A percentile compares a stretch with the other conserved stretches of the same genome.
Conservation (phyloP, 768 basidiomycete species). For the Tricholoma hemisulphureum region DNA sequence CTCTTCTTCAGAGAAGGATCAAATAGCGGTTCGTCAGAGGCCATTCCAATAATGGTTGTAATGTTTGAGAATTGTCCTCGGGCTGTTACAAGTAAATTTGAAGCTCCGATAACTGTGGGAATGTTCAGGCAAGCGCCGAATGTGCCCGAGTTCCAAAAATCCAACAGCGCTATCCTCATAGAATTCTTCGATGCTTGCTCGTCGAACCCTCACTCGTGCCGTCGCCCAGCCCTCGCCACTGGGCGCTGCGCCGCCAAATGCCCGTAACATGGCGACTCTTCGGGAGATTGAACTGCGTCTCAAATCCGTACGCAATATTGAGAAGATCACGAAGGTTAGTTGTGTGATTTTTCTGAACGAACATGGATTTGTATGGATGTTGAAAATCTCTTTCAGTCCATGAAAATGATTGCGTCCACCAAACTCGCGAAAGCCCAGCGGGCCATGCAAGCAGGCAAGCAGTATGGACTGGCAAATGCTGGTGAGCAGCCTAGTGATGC, state of each 20-base stretch:
- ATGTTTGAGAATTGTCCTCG: not conserved
- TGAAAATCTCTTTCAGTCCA: constrained; percentile 54
- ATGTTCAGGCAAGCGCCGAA: constrained; percentile 36
- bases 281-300: constrained; percentile 95
- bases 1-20: constrained; percentile 83
- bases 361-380: constrained; percentile 6
- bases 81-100: constrained; percentile 2
- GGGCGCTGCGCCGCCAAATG: constrained; percentile 46
- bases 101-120: constrained; percentile 34
- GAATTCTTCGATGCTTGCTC: constrained; percentile 44
- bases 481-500: constrained; percentile 49
- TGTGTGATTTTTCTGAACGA: constrained; percentile 12
- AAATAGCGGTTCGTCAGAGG: constrained; percentile 74
- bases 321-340: constrained; percentile 98
- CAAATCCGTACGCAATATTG: constrained; percentile 96
- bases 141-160: constrained; percentile 37
- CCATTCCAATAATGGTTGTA: constrained; percentile 36
- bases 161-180: constrained; percentile 15
- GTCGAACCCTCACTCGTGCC: constrained; percentile 43
- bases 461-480: constrained; percentile 89
- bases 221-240: constrained; percentile 33
- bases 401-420: constrained; percentile 99
- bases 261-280: constrained; percentile 94
- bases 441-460: constrained; percentile 88
- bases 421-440: constrained; percentile 94